phyloP scores from a whole-genome alignment of 495 filamentous ascomycete genomes.

The Neurospora tetraspora region DNA sequence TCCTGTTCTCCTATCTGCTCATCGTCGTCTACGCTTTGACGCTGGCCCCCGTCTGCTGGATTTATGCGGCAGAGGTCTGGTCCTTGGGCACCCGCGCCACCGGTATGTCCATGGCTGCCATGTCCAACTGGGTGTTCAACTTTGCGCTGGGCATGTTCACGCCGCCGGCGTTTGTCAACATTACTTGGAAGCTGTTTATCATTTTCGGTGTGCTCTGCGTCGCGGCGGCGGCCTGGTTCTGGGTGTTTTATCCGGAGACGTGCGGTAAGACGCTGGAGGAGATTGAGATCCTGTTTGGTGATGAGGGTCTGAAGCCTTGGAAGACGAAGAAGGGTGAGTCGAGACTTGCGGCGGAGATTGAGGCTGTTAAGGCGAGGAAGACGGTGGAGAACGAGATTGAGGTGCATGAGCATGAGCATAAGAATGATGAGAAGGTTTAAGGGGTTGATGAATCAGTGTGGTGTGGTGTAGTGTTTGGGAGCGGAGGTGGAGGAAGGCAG shows the following conservation, averaged over 20 bases:
- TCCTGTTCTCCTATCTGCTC: constrained; percentile 63
- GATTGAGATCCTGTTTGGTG: constrained; percentile 51
- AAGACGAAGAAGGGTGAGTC: constrained; percentile 47
- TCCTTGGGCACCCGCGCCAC: constrained; percentile 63
- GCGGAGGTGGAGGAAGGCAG: neutral
- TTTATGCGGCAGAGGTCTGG: constrained; percentile 70
- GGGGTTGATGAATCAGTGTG: neutral
- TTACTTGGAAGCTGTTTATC: constrained; percentile 62
- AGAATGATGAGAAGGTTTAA: neutral
- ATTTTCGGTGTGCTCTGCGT: constrained; percentile 66
- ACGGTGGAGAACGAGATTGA: constrained; percentile 2
- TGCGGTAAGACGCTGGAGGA: constrained; percentile 63
- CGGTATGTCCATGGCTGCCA: constrained; percentile 56
- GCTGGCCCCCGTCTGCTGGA: constrained; percentile 59
- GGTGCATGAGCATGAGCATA: constrained; percentile 4
- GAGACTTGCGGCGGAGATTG: constrained; percentile 33
- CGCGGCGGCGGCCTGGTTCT: constrained; percentile 52
- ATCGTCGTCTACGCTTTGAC: constrained; percentile 64
- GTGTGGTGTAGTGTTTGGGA: neutral
- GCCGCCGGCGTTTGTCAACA: constrained; percentile 61
- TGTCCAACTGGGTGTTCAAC: constrained; percentile 71
- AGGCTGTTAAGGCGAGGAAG: constrained; percentile 26
- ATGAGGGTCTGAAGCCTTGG: constrained; percentile 45
- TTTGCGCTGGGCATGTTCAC: constrained; percentile 64
- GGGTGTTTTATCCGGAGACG: constrained; percentile 63